These are phyloP conservation scores for Meredithiella fracta DNA, from an alignment of 2,329 filamentous ascomycete genomes.

Conservation along the genomic window DNA sequence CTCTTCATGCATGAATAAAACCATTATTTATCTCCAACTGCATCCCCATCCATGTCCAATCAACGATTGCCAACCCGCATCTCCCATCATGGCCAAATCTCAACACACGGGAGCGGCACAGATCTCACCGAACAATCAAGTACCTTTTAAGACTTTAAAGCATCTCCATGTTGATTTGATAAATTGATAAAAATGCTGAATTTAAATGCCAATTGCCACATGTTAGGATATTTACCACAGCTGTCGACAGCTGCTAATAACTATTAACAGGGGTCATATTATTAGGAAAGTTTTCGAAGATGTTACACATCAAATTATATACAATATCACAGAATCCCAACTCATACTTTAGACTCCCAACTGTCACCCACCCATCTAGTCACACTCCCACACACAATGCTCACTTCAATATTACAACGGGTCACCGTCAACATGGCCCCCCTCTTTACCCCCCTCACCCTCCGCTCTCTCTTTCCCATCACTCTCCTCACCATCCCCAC, in stretches of 20 bases:
- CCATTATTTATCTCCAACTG: too few relatives aligned
- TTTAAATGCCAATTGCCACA: too few relatives aligned
- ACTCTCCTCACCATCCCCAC: not conserved
- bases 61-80: too few relatives aligned
- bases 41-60: too few relatives aligned
- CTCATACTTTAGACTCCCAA: not conserved
- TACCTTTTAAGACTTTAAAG: too few relatives aligned
- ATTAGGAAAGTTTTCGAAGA: constrained; percentile 9
- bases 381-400: not conserved
- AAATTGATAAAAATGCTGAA: not conserved
- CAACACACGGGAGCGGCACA: too few relatives aligned
- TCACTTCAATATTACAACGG: constrained; percentile 2
- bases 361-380: not conserved
- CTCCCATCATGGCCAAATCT: too few relatives aligned
- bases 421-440: not conserved
- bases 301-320: not conserved
- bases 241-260: not conserved
- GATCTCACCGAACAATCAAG: too few relatives aligned
- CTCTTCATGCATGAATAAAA: too few relatives aligned
- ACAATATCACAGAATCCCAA: not conserved
- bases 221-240: too few relatives aligned
- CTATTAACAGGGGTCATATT: not conserved
- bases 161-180: not conserved
- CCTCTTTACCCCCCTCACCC: not conserved
- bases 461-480: not conserved